These are phyloP conservation scores for Dactylella cylindrospora DNA, from an alignment of 2,329 filamentous ascomycete genomes.

Conservation along the genomic window DNA sequence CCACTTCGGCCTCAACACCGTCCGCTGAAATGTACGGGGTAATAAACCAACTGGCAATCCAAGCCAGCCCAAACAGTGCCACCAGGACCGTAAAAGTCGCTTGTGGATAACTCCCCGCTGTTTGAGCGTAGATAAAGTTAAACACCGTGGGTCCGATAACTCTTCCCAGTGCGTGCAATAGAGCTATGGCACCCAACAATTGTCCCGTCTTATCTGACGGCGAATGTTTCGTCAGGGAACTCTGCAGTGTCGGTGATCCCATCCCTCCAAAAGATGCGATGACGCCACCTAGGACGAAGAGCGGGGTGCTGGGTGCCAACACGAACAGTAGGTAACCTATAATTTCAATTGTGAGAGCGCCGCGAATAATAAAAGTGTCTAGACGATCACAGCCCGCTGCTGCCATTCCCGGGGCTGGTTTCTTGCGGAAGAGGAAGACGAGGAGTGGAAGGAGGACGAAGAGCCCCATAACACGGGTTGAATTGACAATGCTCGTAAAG, in stretches of 20 bases:
- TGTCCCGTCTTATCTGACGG: conserved; percentile 78
- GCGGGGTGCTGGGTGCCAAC: conserved; percentile 59
- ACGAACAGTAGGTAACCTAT: conserved; percentile 75
- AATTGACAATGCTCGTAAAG: conserved; percentile 71
- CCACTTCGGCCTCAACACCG: conserved; percentile 19
- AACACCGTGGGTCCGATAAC: conserved; percentile 61
- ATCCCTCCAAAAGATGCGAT: conserved; percentile 78
- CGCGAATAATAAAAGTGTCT: conserved; percentile 53
- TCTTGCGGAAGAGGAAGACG: conserved; percentile 71
- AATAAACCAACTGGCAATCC: conserved; percentile 70
- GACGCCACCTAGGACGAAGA: conserved; percentile 62
- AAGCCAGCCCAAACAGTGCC: conserved; percentile 65
- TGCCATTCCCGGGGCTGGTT: conserved; percentile 51
- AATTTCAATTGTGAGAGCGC: conserved; percentile 73
- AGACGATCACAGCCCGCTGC: conserved; percentile 46
- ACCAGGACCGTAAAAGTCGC: conserved; percentile 77
- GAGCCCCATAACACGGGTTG: conserved; percentile 72
- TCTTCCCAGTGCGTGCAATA: conserved; percentile 72
- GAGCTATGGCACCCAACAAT: conserved; percentile 81
- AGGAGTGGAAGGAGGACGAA: conserved; percentile 73
- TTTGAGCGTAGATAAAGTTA: conserved; percentile 80
- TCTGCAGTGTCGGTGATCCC: conserved; percentile 79
- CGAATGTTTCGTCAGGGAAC: conserved; percentile 85
- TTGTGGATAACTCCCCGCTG: conserved; percentile 75
- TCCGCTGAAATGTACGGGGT: conserved; percentile 56